A percentile compares a stretch with the other conserved stretches of the same genome.
phyloP scores from a whole-genome alignment of 495 filamentous ascomycete species.

The Tirmania nivea region DNA sequence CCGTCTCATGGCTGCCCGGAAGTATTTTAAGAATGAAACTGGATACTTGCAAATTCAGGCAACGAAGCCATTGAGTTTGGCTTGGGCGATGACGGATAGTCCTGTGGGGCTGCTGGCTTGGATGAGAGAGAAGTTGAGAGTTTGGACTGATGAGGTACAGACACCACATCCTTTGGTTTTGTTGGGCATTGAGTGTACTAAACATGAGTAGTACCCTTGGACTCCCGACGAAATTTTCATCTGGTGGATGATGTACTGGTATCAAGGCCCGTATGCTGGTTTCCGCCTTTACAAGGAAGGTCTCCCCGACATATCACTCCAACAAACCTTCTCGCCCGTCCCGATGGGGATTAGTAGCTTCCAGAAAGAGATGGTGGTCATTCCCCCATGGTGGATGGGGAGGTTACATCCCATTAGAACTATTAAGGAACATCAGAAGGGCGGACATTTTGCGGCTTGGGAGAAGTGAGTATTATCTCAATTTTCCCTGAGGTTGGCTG shows the following conservation, averaged over 20 bases:
- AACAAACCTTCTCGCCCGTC: constrained; percentile 4
- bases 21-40: not conserved
- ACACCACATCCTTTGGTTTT: too few species aligned
- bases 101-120: constrained; percentile 40
- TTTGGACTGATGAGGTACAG: constrained; percentile 34
- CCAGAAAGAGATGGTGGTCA: constrained; percentile 28
- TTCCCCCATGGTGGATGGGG: constrained; percentile 28
- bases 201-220: constrained; percentile 31
- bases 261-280: constrained; percentile 38
- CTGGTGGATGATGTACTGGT: constrained; percentile 44
- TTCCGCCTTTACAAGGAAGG: constrained; percentile 36
- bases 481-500: not conserved
- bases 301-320: constrained; percentile 1
- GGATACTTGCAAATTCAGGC: constrained; percentile 2
- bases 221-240: constrained; percentile 44
- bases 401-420: constrained; percentile 32
- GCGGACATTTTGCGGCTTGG: constrained; percentile 44
- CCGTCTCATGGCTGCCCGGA: not conserved
- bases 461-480: constrained; percentile 24
- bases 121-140: constrained; percentile 48
- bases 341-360: constrained; percentile 31
- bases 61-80: constrained; percentile 41
- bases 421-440: constrained; percentile 27
- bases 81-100: constrained; percentile 33
- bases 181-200: not conserved